Evolutionary conservation across 2,329 filamentous ascomycete genomes (phyloP).

Genomic region (Alternaria metachromatica): DNA sequence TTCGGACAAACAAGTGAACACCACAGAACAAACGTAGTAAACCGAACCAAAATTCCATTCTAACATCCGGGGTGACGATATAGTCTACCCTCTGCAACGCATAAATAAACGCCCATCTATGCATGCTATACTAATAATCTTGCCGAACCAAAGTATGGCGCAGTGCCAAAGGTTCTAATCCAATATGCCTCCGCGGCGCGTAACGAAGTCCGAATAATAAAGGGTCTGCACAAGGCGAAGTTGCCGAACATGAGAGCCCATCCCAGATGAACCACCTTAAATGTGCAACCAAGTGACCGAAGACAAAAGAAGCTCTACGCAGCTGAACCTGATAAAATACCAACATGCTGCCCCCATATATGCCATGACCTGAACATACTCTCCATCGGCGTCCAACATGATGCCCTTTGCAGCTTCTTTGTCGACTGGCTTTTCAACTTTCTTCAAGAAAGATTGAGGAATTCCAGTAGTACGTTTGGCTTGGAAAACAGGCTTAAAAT

Average conservation of each 20-base stretch:
- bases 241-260: no score
- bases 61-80: neutral
- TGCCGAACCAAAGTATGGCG: neutral
- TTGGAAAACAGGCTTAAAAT: constrained; percentile 89
- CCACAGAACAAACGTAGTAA: neutral
- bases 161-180: neutral
- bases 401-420: constrained; percentile 88
- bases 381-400: constrained; percentile 97
- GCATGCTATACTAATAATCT: neutral
- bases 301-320: neutral
- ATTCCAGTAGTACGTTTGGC: constrained; percentile 98
- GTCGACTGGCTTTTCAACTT: constrained; percentile 87
- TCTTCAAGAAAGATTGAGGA: constrained; percentile 92
- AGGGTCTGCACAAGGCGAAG: no score
- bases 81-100: neutral
- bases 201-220: neutral
- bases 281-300: no score
- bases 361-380: constrained; percentile 96
- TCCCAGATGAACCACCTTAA: neutral
- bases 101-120: neutral
- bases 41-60: neutral
- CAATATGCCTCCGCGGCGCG: neutral
- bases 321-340: neutral
- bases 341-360: no score
- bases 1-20: neutral